Conservation (phyloP, 2,329 filamentous ascomycete genomes). For the Pezicula rhizophila region DNA sequence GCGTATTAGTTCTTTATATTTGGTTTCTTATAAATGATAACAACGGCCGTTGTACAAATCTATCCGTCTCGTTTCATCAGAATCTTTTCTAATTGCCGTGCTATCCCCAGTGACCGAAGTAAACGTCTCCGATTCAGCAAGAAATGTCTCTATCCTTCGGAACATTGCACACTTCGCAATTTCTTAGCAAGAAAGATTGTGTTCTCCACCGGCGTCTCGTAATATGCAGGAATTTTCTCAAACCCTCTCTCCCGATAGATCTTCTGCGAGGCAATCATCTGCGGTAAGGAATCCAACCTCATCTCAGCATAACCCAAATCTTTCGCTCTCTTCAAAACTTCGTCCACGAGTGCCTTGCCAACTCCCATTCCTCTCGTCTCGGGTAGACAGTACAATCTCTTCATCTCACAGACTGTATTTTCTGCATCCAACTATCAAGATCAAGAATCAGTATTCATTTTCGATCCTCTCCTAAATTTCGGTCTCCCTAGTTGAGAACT, state of each 20-base stretch:
- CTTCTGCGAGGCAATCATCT: conserved; percentile 42
- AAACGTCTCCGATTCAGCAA: too few relatives aligned
- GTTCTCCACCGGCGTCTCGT: conserved; percentile 46
- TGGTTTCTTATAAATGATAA: too few relatives aligned
- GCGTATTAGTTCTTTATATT: too few relatives aligned
- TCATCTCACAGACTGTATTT: conserved; percentile 40
- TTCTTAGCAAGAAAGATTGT: conserved; percentile 43
- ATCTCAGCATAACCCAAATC: conserved; percentile 44
- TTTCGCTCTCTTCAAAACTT: conserved; percentile 37
- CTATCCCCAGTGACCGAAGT: too few relatives aligned
- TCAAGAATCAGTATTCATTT: too few relatives aligned
- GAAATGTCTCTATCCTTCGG: too few relatives aligned
- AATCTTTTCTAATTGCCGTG: too few relatives aligned
- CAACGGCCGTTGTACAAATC: too few relatives aligned
- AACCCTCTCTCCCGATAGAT: conserved; percentile 48
- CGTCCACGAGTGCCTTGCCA: conserved; percentile 40
- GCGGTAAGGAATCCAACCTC: conserved; percentile 48
- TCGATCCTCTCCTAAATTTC: too few relatives aligned
- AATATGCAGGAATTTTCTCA: conserved; percentile 44
- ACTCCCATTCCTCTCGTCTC: conserved; percentile 41
- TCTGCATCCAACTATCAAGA: not conserved
- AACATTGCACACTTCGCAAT: not conserved
- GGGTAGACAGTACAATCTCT: conserved; percentile 47
- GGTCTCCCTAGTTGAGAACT: too few relatives aligned
- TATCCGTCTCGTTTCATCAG: too few relatives aligned